Conservation (phyloP, 164 flowering plant species). For the Piper longum region DNA sequence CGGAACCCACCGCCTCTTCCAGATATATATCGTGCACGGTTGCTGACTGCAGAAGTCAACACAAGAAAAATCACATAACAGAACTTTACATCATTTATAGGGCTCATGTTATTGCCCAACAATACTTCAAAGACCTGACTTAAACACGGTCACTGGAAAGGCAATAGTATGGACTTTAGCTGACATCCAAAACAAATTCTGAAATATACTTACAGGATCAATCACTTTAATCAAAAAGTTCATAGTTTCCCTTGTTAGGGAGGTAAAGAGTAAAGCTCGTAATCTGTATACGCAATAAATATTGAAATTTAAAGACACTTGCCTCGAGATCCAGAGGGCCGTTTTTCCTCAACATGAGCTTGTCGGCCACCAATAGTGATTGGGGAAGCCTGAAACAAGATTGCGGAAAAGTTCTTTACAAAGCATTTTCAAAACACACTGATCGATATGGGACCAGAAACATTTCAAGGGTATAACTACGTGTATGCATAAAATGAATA, state of each 20-base stretch:
- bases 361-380: constrained; percentile 34
- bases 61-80: not conserved
- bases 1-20: constrained; percentile 35
- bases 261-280: not conserved
- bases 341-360: constrained; percentile 56
- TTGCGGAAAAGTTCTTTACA: not conserved
- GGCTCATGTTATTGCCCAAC: too few species aligned
- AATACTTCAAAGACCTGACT: too few species aligned
- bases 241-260: not conserved
- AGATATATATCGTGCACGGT: constrained; percentile 26
- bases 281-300: not conserved
- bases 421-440: not conserved
- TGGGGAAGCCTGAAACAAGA: constrained; percentile 38
- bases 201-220: too few species aligned
- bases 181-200: too few species aligned
- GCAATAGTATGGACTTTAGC: too few species aligned
- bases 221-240: too few species aligned
- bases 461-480: too few species aligned
- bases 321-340: constrained; percentile 61
- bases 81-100: not conserved
- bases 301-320: constrained; percentile 8
- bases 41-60: constrained; percentile 20
- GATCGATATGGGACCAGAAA: too few species aligned
- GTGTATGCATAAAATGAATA: too few species aligned
- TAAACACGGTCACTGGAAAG: too few species aligned